Evolutionary conservation across 2,329 filamentous ascomycete species (phyloP).

Genomic region (Xylogone sp.): DNA sequence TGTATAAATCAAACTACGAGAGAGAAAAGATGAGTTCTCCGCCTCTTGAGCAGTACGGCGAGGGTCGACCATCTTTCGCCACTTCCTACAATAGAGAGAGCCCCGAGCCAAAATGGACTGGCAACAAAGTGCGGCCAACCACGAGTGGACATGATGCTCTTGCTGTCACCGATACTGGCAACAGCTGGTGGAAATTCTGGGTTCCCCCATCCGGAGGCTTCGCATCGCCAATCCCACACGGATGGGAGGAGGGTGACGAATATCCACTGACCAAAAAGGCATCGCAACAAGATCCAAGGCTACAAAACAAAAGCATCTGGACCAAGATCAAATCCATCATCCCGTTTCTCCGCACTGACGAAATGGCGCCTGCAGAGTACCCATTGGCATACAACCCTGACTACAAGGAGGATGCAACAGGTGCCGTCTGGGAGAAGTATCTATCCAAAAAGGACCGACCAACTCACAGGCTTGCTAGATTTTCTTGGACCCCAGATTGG

Average conservation of each 20-base stretch:
- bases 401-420: constrained; percentile 56
- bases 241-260: constrained; percentile 39
- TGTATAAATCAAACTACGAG: constrained; percentile 12
- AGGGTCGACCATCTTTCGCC: neutral
- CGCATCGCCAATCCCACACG: constrained; percentile 57
- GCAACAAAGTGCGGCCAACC: constrained; percentile 18
- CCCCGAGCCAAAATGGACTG: constrained; percentile 9
- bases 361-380: constrained; percentile 43
- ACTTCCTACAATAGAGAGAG: neutral
- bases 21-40: constrained; percentile 5
- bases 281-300: constrained; percentile 1
- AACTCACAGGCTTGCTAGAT: constrained; percentile 71
- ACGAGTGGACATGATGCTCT: constrained; percentile 12
- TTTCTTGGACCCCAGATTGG: constrained; percentile 57
- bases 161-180: constrained; percentile 14
- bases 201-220: constrained; percentile 59
- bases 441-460: constrained; percentile 78
- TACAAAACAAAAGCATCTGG: constrained; percentile 45
- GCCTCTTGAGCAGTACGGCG: constrained; percentile 1
- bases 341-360: constrained; percentile 36
- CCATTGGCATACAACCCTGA: constrained; percentile 59
- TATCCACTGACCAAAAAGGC: constrained; percentile 36
- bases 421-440: constrained; percentile 78
- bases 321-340: constrained; percentile 46
- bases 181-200: constrained; percentile 61